phyloP scores from a whole-genome alignment of 2,329 filamentous ascomycete genomes.

The Apiospora kogelbergensis region DNA sequence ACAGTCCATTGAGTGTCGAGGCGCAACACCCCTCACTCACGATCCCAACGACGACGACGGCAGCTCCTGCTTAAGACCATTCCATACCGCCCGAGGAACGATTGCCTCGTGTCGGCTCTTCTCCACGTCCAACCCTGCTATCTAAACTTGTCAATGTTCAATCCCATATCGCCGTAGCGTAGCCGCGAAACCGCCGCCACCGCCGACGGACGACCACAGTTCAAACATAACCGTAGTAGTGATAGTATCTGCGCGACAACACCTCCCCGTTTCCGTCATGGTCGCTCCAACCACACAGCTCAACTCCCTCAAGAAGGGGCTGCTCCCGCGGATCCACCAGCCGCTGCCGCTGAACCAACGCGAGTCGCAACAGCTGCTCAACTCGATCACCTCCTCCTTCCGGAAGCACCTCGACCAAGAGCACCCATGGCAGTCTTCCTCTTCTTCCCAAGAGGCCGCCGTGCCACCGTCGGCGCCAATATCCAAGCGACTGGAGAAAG shows the following conservation, averaged over 20 bases:
- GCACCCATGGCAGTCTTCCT: constrained; percentile 43
- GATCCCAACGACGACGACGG: not conserved
- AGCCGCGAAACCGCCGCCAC: not conserved
- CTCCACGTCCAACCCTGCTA: not conserved
- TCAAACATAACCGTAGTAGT: not conserved
- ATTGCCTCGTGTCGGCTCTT: not conserved
- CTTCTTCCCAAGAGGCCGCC: constrained; percentile 16
- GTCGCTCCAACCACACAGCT: constrained; percentile 36
- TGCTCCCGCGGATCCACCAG: constrained; percentile 49
- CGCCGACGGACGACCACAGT: not conserved
- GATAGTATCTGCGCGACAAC: not conserved
- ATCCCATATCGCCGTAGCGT: not conserved
- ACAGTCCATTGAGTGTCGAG: not conserved
- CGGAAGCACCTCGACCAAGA: constrained; percentile 58
- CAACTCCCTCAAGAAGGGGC: constrained; percentile 36
- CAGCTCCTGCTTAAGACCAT: not conserved
- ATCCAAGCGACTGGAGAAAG: constrained; percentile 14
- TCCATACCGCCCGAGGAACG: not conserved
- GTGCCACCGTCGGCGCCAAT: constrained; percentile 15
- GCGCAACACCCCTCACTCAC: not conserved
- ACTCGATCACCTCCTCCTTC: constrained; percentile 57
- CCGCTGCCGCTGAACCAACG: constrained; percentile 49
- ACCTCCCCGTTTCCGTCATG: constrained; percentile 17
- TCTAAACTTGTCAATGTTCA: not conserved
- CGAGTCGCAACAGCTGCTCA: constrained; percentile 55